Percentiles rank a stretch among this genome's conserved stretches.
These are phyloP conservation scores for Xerocomus potaroensis DNA, from an alignment of 768 basidiomycete genomes.

Conservation along the genomic window DNA sequence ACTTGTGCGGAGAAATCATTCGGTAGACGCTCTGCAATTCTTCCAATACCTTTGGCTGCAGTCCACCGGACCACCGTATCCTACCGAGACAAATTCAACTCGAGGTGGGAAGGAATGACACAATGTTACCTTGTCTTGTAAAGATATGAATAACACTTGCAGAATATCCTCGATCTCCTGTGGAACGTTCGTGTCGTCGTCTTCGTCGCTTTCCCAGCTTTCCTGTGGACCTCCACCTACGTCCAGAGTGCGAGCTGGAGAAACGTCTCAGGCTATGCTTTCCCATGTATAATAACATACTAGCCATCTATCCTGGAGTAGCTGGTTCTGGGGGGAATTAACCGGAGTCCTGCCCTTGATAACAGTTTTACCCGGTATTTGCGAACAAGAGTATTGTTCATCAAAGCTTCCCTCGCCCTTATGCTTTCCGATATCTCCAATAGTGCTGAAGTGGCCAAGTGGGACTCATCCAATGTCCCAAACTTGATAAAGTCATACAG, in stretches of 20 bases:
- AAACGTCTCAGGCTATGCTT: constrained; percentile 20
- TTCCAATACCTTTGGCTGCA: constrained; percentile 86
- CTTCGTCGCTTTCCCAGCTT: constrained; percentile 19
- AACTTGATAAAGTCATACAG: constrained; percentile 68
- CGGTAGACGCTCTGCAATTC: constrained; percentile 79
- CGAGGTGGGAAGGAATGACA: neutral
- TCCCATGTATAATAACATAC: constrained; percentile 17
- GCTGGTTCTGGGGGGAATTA: constrained; percentile 49
- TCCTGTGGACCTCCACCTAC: constrained; percentile 6
- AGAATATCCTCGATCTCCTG: constrained; percentile 73
- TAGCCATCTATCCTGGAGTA: constrained; percentile 40
- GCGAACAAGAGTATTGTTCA: constrained; percentile 60
- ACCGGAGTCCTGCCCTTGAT: constrained; percentile 57
- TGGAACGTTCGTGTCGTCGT: constrained; percentile 61
- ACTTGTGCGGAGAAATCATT: constrained; percentile 72
- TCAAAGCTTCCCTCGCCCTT: constrained; percentile 37
- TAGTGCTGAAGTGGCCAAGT: constrained; percentile 40
- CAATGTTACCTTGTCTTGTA: constrained; percentile 76
- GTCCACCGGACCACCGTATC: constrained; percentile 96
- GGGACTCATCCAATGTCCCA: constrained; percentile 51
- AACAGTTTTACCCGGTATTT: constrained; percentile 66
- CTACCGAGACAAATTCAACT: constrained; percentile 38
- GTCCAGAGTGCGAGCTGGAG: constrained; percentile 24
- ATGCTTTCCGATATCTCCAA: constrained; percentile 44
- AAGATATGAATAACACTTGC: constrained; percentile 62